Percentiles rank a stretch among this genome's conserved stretches.
Conservation (phyloP, 129 eudicot genomes). For the Calendula officinalis region DNA sequence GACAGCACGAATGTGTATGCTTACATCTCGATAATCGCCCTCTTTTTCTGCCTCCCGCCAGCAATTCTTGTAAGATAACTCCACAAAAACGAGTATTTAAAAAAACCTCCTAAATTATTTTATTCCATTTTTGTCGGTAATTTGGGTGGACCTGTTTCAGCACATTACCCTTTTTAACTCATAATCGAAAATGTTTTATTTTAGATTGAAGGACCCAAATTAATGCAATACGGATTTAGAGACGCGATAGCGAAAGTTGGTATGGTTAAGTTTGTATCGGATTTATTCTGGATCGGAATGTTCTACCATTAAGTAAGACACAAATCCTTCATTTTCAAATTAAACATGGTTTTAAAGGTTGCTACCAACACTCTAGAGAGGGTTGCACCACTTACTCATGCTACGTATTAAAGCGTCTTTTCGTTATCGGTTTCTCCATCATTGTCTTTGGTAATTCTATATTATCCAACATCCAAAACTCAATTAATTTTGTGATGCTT, state of each 20-base stretch:
- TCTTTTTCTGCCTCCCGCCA: conserved; percentile 57
- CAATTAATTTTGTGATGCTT: background rate
- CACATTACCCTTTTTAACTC: background rate
- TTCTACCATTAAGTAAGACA: conserved; percentile 55
- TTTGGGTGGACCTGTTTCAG: too few species aligned
- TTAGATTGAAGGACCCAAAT: conserved; percentile 59
- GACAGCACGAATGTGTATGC: conserved; percentile 65
- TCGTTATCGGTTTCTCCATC: conserved; percentile 67
- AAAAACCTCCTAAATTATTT: too few species aligned
- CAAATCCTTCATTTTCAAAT: conserved; percentile 6
- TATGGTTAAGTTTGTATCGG: conserved; percentile 43
- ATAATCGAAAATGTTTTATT: background rate
- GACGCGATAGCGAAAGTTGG: conserved; percentile 68
- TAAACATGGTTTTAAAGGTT: conserved; percentile 23
- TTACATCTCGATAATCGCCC: conserved; percentile 59
- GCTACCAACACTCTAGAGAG: conserved; percentile 60
- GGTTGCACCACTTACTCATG: conserved; percentile 67
- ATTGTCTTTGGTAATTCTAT: conserved; percentile 44
- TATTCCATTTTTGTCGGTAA: too few species aligned
- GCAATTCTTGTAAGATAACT: conserved; percentile 50
- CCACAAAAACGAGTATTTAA: too few species aligned
- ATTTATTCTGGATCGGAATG: conserved; percentile 64
- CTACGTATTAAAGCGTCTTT: conserved; percentile 59
- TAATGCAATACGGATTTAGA: conserved; percentile 52
- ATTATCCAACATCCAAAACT: background rate